phyloP scores from a whole-genome alignment of 129 eudicot species.

The Escallonia rubra region DNA sequence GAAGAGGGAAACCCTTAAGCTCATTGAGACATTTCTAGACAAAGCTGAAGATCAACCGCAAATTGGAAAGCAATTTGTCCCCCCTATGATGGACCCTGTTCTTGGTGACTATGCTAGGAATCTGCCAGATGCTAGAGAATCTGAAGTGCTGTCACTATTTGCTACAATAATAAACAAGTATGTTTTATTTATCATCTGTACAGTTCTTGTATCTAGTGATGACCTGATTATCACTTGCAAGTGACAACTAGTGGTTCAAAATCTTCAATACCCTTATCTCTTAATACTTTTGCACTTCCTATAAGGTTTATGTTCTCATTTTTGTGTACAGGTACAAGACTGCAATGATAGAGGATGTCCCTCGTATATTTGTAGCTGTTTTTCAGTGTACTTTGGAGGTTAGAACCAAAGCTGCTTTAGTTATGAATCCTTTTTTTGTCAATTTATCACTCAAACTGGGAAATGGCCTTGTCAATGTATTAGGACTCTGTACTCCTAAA shows the following conservation, averaged over 20 bases:
- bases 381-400: conserved; percentile 97
- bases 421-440: background rate
- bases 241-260: no score
- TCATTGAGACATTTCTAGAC: conserved; percentile 88
- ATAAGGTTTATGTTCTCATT: background rate
- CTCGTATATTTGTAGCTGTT: conserved; percentile 89
- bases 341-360: conserved; percentile 94
- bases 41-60: conserved; percentile 98
- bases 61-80: conserved; percentile 95
- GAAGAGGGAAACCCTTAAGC: conserved; percentile 97
- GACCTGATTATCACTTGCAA: background rate
- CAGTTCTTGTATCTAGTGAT: background rate
- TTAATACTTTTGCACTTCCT: background rate
- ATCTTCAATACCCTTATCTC: background rate
- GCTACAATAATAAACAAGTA: conserved; percentile 98
- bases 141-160: conserved; percentile 91
- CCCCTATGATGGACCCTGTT: conserved; percentile 99
- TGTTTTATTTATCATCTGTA: conserved; percentile 9
- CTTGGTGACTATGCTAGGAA: conserved; percentile 97
- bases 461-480: no score
- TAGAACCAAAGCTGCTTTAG: conserved; percentile 8
- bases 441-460: no score
- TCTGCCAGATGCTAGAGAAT: conserved; percentile 96
- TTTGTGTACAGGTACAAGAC: conserved; percentile 57
- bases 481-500: no score